A percentile compares a stretch with the other conserved stretches of the same genome.
Evolutionary conservation across 2,329 filamentous ascomycete genomes (phyloP).

Genomic region (Chaetomium sp.): DNA sequence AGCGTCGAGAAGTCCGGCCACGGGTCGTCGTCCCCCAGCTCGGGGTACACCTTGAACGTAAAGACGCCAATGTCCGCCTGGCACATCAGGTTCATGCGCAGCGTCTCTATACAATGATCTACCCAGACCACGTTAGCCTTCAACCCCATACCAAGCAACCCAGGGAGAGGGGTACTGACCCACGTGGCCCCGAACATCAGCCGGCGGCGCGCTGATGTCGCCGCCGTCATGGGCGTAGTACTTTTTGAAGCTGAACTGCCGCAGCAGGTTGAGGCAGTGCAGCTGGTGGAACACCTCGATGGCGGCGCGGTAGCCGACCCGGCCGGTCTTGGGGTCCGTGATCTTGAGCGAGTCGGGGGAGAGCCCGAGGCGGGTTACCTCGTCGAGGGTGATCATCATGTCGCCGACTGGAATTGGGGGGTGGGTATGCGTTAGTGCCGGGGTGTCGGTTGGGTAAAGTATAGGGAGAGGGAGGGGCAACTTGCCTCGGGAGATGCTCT

Average conservation of each 20-base stretch:
- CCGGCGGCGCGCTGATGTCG: not conserved
- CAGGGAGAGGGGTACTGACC: not conserved
- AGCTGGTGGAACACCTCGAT: slow-evolving; percentile 21
- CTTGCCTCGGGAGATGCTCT: slow-evolving; percentile 19
- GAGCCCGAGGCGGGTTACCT: slow-evolving; percentile 11
- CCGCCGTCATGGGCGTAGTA: slow-evolving; percentile 8
- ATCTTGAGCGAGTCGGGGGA: slow-evolving; percentile 14
- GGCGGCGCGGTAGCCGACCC: slow-evolving; percentile 17
- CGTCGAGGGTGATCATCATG: slow-evolving; percentile 16
- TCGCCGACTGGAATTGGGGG: slow-evolving; percentile 12
- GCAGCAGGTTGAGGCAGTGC: slow-evolving; percentile 17
- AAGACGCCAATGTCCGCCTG: slow-evolving; percentile 20
- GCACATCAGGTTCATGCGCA: slow-evolving; percentile 20
- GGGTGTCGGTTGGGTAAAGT: not conserved
- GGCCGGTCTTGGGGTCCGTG: slow-evolving; percentile 17
- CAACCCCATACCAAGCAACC: no score
- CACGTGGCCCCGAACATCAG: slow-evolving; percentile 13
- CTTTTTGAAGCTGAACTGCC: slow-evolving; percentile 17
- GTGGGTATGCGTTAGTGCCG: not conserved
- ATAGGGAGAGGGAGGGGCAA: not conserved
- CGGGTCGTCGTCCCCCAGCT: slow-evolving; percentile 19
- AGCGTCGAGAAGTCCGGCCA: slow-evolving; percentile 22
- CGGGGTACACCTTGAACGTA: slow-evolving; percentile 18
- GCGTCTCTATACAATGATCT: slow-evolving; percentile 19
- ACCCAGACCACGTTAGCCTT: not conserved